Base-by-base conservation (phyloP, 2,329 filamentous ascomycete genomes). In the Neonectria ditissima region DNA sequence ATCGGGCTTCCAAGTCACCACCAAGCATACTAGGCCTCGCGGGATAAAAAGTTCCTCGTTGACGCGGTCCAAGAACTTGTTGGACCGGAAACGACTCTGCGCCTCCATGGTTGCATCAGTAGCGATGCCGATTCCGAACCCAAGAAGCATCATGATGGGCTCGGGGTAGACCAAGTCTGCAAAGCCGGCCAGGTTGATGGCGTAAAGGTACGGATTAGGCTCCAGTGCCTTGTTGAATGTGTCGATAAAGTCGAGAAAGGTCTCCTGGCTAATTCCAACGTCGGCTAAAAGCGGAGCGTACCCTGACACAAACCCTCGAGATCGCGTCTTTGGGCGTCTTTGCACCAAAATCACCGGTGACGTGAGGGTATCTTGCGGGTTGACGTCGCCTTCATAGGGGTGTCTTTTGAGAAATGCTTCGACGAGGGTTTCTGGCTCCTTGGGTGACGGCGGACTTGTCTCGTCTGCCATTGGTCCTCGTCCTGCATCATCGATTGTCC, bases 41-140 rank as follows among this genome's bases (percentile, higher is more conserved):
- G 87, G 87, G 50, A 80, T 81, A 73, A 90, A 90, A 62, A 87
- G 82, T 3, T 84, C 79, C 9, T 82, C 78, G 69, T 89, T 90
- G 68, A 87, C 80, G 37, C 79, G 75, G 66, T 88, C 82, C 16
- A 90, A 80, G 70, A 87, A 89, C 0, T 72, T 76, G 68, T 88
- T 89, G 0, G 83, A 80, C 44, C 80, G 76, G 68, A 77, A 75
- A 18, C 79, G 78, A 10, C 75, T 77, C 30, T 81, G 76, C 0
- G 78, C 73, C 54, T 82, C 80, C 57, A 80, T 79, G 1, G 80
- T 79, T 2, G 79, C 75, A 13, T 80, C 74, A 0, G 81, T 80
- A 1, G 77, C 78, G 4, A 83, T 66, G 48, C 83, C 80, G 0
- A 84, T 77, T 0, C 78, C 82, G 7, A 81, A 77, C 1, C 79